Evolutionary conservation across 371 early-diverging fungal species (phyloP).

Genomic region (Lichtheimia hyalospora): DNA sequence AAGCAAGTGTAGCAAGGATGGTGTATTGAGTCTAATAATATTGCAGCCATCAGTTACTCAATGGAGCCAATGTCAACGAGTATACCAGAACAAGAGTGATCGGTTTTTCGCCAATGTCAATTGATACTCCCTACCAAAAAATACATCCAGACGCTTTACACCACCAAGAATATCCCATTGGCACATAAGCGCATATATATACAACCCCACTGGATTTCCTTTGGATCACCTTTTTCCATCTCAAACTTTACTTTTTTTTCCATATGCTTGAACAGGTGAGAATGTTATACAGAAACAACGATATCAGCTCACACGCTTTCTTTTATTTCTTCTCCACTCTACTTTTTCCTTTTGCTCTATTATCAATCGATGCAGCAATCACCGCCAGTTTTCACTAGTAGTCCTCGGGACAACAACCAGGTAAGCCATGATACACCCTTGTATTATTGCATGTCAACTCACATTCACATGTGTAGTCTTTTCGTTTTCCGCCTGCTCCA

Average conservation of each 20-base stretch:
- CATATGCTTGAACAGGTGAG: conserved; percentile 25
- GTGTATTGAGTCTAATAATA: neutral
- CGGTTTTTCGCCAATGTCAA: conserved; percentile 3
- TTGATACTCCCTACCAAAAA: conserved; percentile 9
- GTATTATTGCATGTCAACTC: neutral
- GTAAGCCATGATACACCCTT: neutral
- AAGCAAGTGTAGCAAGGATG: too few relatives aligned
- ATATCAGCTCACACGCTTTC: too few relatives aligned
- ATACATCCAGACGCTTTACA: neutral
- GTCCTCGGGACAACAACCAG: conserved; percentile 18
- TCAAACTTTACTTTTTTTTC: too few relatives aligned
- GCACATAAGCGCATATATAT: neutral
- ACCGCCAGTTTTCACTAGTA: neutral
- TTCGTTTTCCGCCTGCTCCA: conserved; percentile 8
- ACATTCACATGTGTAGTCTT: neutral
- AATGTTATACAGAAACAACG: neutral
- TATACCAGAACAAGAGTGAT: neutral
- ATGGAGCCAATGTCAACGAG: conserved; percentile 4
- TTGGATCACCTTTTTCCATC: neutral
- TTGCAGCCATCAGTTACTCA: neutral
- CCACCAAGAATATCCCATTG: too few relatives aligned
- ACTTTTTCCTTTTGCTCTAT: neutral
- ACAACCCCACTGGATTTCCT: neutral
- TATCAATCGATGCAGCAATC: conserved; percentile 7
- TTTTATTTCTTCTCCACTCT: neutral